Evolutionary conservation across 2,329 filamentous ascomycete species (phyloP).

Genomic region (Chrysoporthe austroafricana): DNA sequence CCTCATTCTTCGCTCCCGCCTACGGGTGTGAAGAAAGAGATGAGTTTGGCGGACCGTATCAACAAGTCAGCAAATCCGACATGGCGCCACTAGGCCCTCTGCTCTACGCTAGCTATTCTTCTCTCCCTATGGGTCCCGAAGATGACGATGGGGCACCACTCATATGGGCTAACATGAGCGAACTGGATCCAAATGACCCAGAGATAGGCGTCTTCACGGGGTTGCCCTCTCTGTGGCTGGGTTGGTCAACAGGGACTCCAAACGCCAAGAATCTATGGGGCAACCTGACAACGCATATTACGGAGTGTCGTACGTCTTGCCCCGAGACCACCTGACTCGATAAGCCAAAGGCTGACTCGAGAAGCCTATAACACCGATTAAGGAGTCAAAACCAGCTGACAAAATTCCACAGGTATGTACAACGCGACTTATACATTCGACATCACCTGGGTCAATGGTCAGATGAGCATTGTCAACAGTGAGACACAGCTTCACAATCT

Average conservation of each 20-base stretch:
- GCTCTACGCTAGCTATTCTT: slow-evolving; percentile 29
- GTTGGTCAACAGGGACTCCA: slow-evolving; percentile 22
- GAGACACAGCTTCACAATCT: slow-evolving; percentile 8
- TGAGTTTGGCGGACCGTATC: slow-evolving; percentile 25
- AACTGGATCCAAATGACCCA: slow-evolving; percentile 7
- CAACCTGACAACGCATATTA: slow-evolving; percentile 20
- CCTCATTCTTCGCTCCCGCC: slow-evolving; percentile 20
- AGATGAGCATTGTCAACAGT: slow-evolving; percentile 19
- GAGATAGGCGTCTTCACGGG: slow-evolving; percentile 25
- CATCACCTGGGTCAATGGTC: slow-evolving; percentile 19
- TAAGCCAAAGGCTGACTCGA: background rate
- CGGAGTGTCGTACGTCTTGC: slow-evolving; percentile 20
- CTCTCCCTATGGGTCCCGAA: slow-evolving; percentile 23
- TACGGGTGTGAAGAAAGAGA: slow-evolving; percentile 26
- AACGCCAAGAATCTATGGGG: slow-evolving; percentile 18
- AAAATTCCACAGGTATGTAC: slow-evolving; percentile 9
- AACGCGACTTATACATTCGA: slow-evolving; percentile 26
- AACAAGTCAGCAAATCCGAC: slow-evolving; percentile 20
- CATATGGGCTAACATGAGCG: slow-evolving; percentile 25
- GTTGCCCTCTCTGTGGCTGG: slow-evolving; percentile 28
- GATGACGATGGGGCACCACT: slow-evolving; percentile 24
- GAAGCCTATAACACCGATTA: background rate
- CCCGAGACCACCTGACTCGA: background rate
- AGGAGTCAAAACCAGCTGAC: background rate
- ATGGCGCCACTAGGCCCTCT: slow-evolving; percentile 23